phyloP scores from a whole-genome alignment of 2,329 filamentous ascomycete species.

The Didymella exigua region DNA sequence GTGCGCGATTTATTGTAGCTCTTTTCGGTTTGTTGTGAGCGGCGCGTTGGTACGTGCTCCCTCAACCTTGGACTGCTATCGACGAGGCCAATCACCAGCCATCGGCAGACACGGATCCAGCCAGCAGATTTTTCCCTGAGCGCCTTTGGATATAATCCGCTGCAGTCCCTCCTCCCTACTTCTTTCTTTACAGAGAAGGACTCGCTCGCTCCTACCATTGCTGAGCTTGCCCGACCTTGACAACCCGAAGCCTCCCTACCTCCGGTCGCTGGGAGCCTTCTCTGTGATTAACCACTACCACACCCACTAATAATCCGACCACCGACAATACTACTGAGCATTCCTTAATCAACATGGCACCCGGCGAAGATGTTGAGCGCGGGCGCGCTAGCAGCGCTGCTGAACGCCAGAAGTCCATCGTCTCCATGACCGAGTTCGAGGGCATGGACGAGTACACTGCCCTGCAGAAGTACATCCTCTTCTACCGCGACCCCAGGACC shows the following conservation, averaged over 20 bases:
- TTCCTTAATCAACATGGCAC: constrained; percentile 33
- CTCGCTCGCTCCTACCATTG: constrained; percentile 36
- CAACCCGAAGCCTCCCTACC: constrained; percentile 21
- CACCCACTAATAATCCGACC: constrained; percentile 22
- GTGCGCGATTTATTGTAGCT: constrained; percentile 23
- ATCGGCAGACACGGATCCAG: constrained; percentile 22
- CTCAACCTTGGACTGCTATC: constrained; percentile 22
- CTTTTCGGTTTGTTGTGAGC: constrained; percentile 22
- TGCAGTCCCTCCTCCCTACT: constrained; percentile 22
- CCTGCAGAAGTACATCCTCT: constrained; percentile 70
- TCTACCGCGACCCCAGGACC: constrained; percentile 66
- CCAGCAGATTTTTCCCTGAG: constrained; percentile 38
- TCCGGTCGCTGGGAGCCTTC: constrained; percentile 36
- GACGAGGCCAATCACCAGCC: constrained; percentile 20
- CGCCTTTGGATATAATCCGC: constrained; percentile 32
- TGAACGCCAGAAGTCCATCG: constrained; percentile 45
- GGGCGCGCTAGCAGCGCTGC: constrained; percentile 36
- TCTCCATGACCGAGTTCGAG: constrained; percentile 47
- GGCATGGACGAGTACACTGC: constrained; percentile 68
- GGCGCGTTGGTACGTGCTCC: constrained; percentile 15
- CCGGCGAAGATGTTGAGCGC: constrained; percentile 45
- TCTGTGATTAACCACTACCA: constrained; percentile 30
- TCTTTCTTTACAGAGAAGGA: constrained; percentile 36
- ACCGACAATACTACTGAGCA: constrained; percentile 22
- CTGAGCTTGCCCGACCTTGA: constrained; percentile 36